Conservation (phyloP, 2,329 filamentous ascomycete species). For the Penicillium sp. region DNA sequence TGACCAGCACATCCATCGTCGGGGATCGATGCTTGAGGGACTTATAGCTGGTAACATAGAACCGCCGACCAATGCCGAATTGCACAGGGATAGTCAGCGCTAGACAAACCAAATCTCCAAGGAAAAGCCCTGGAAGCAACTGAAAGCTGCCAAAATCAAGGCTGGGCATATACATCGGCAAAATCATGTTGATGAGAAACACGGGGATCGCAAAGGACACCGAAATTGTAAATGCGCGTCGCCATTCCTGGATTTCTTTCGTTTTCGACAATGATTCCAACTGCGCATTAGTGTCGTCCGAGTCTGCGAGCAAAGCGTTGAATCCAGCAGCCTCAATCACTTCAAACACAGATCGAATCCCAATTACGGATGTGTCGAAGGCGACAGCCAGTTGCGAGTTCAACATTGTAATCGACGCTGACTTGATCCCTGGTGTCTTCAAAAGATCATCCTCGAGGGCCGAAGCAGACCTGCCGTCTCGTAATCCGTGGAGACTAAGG, state of each 20-base stretch:
- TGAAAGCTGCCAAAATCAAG: conserved; percentile 70
- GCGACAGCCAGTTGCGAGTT: conserved; percentile 68
- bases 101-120: conserved; percentile 82
- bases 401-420: conserved; percentile 67
- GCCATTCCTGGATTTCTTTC: conserved; percentile 92
- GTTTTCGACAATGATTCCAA: conserved; percentile 94
- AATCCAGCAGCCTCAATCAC: conserved; percentile 74
- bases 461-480: conserved; percentile 65
- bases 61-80: conserved; percentile 91
- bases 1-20: conserved; percentile 96
- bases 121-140: conserved; percentile 68
- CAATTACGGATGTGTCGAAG: conserved; percentile 66
- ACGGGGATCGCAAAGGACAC: conserved; percentile 81
- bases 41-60: conserved; percentile 90
- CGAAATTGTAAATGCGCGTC: conserved; percentile 70
- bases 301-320: conserved; percentile 84
- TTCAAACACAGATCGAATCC: conserved; percentile 77
- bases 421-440: conserved; percentile 64
- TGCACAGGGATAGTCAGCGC: conserved; percentile 85
- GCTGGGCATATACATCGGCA: conserved; percentile 75
- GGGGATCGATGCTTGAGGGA: conserved; percentile 84
- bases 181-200: conserved; percentile 84
- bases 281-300: conserved; percentile 93
- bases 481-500: conserved; percentile 77
- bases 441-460: conserved; percentile 64